Base-by-base conservation (phyloP, 2,329 filamentous ascomycete genomes). In the Trichophyton rubrum region DNA sequence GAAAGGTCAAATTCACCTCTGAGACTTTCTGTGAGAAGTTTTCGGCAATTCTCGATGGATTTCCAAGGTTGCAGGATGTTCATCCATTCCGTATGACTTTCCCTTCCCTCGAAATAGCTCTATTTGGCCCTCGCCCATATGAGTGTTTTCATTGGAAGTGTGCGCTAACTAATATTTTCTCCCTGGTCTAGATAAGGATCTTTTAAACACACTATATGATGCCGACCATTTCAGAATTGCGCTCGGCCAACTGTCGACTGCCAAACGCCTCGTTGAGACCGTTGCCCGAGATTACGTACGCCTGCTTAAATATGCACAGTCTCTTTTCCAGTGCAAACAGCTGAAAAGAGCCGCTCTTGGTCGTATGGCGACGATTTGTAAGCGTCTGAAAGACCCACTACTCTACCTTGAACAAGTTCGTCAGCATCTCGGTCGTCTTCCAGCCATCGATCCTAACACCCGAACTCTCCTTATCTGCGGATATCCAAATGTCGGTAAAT, bases 191-290 rank as follows among this genome's bases (percentile, higher is more conserved):
- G 76, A 87, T 78, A 86, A 88, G 77, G 86, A 90, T 77, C 79
- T 95, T 71, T 87, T 99, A 78, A 97, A 99, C 79, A 97, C 93
- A 20, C 86, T 99, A 53, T 99, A 97, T 80, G 92, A 96, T 84
- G 89, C 90, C 74, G 92, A 99, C 80, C 90, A 96, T 74, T 97
- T 97, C 80, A 85, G 88, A 69, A 97, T 99, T 69, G 93, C 95
- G 40, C 87, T 99, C 40, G 95, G 93, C 63, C 93, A 97, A 75
- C 80, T 99, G 53, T 95, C 90, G 49, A 97, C 93, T 3, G 93
- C 93, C 59, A 97, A 96, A 79, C 89, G 95, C 71, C 79, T 97
- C 66, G 95, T 99, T 61, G 93, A 99, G 81, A 95, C 91, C 60
- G 93, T 99, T 64, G 88, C 89, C 63, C 85, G 93, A 71, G 93